Base-by-base conservation (phyloP, 495 filamentous ascomycete genomes). In the Rusavskia elegans region DNA sequence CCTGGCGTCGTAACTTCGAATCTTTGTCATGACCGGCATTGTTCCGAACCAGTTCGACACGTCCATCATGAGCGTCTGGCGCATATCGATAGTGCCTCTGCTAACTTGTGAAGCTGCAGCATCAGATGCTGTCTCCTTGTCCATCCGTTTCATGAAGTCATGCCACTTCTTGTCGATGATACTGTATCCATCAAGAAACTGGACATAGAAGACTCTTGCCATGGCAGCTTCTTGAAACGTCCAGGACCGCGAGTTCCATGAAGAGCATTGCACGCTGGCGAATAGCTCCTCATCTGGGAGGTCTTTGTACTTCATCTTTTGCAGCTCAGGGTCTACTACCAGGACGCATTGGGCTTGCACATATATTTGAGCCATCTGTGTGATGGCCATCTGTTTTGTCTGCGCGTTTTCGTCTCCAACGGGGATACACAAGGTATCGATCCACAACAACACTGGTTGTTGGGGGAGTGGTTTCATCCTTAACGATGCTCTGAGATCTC, bases 391-490 rank as follows among this genome's bases (percentile, higher is more conserved):
- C 20, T 54, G 40, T 20, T 48, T 1, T n/a, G 21, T 13, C 11
- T 23, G 48, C 23, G 39, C 40, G 37, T 53, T 37, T 14, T 53
- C 49, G 13, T 38, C 49, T 3, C 37, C 48, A 8, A 51, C 48
- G 3, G 60, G 60, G 20, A 52, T 51, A 42, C 60, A 63, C 19
- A 63, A 38, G 4, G 60, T 61, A 41, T 63, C 60, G 6, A 63
- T 51, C 60, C 60, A 63, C 3, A 63, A 9, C n/a, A 54, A 39
- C 1, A 57, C 27, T 20, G 38, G 23, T 21, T 40, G 36, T 35
- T 35, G 8, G 7, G 32, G 32, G 2, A 35, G 32, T 35, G 32
- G 9, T 35, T 35, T 35, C 32, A 46, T 40, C 5, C 41, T 35
- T 16, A 51, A 8, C 2, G 21, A 10, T 16, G 13, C 44, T 23